Conservation (phyloP, 257 asterid genomes). For the Plectranthus barbatus region DNA sequence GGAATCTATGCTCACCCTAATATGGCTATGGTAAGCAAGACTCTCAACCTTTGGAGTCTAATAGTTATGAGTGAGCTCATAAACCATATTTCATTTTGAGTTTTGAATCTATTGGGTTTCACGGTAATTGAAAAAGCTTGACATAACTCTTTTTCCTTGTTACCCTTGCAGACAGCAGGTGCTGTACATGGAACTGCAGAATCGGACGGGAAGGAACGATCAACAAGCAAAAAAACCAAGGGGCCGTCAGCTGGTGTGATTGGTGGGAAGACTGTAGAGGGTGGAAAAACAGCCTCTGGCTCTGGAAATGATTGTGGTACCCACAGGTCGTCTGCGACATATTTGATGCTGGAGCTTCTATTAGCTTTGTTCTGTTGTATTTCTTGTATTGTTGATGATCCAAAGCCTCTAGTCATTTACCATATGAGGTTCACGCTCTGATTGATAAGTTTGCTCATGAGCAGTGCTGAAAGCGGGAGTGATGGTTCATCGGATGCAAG, state of each 20-base stretch:
- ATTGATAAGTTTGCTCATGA: slow-evolving; percentile 23
- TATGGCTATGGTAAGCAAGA: slow-evolving; percentile 57
- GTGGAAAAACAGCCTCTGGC: slow-evolving; percentile 62
- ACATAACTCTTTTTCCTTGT: slow-evolving; percentile 6
- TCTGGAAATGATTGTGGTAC: slow-evolving; percentile 87
- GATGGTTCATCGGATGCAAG: slow-evolving; percentile 82
- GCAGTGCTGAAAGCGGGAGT: slow-evolving; percentile 87
- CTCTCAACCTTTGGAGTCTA: not conserved
- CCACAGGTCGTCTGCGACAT: slow-evolving; percentile 45
- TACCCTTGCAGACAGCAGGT: slow-evolving; percentile 34
- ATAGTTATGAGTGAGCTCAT: slow-evolving; percentile 2
- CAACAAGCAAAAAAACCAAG: slow-evolving; percentile 48
- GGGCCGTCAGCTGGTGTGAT: slow-evolving; percentile 35
- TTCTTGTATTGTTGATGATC: not conserved
- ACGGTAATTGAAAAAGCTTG: not conserved
- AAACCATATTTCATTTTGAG: not conserved
- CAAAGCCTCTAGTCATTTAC: not conserved
- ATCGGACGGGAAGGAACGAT: slow-evolving; percentile 50
- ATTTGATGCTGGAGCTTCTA: slow-evolving; percentile 3
- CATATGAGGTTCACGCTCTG: slow-evolving; percentile 13
- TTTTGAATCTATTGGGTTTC: not conserved
- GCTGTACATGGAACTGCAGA: slow-evolving; percentile 46
- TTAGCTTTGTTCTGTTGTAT: not conserved
- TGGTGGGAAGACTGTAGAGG: slow-evolving; percentile 49
- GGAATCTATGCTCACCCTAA: slow-evolving; percentile 92